Evolutionary conservation across 495 filamentous ascomycete genomes (phyloP).

Genomic region (Hyaloscypha bicolor): DNA sequence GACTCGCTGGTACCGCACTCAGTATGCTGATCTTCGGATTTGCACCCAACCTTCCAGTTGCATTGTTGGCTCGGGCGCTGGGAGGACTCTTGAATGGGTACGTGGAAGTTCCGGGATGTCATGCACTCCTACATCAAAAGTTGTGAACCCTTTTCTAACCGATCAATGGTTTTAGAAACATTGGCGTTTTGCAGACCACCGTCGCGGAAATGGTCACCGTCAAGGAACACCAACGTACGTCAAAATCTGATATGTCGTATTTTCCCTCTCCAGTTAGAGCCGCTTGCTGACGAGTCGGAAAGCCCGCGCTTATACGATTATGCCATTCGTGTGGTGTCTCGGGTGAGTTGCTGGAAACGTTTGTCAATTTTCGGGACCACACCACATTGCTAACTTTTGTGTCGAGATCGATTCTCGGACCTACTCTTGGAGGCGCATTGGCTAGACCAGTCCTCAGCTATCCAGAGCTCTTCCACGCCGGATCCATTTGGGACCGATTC

Average conservation of each 20-base stretch:
- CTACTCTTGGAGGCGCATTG: slow-evolving; percentile 85
- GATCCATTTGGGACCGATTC: slow-evolving; percentile 77
- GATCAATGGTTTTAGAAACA: slow-evolving; percentile 28
- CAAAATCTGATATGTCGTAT: slow-evolving; percentile 1
- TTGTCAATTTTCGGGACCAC: slow-evolving; percentile 3
- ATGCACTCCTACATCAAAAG: slow-evolving; percentile 5
- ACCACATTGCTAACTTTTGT: slow-evolving; percentile 8
- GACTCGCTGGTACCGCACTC: slow-evolving; percentile 83
- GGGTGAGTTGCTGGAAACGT: slow-evolving; percentile 52
- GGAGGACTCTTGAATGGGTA: slow-evolving; percentile 93
- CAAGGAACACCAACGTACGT: slow-evolving; percentile 86
- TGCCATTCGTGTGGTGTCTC: slow-evolving; percentile 97
- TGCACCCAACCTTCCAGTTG: slow-evolving; percentile 78
- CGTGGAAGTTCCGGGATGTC: slow-evolving; percentile 29
- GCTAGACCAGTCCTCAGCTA: slow-evolving; percentile 84
- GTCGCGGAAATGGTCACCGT: slow-evolving; percentile 90
- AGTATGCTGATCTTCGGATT: slow-evolving; percentile 97
- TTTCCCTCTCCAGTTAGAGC: not conserved
- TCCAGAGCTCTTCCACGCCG: slow-evolving; percentile 71
- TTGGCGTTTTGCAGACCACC: slow-evolving; percentile 82
- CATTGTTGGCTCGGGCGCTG: slow-evolving; percentile 83
- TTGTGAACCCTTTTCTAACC: slow-evolving; percentile 16
- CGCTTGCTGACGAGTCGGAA: slow-evolving; percentile 19
- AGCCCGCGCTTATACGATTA: slow-evolving; percentile 92
- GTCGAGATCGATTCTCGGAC: slow-evolving; percentile 75